Evolutionary conservation across 257 asterid genomes (phyloP), one percentile per base, ranked within the genome.

Genomic region (Solanum tacnaense): DNA sequence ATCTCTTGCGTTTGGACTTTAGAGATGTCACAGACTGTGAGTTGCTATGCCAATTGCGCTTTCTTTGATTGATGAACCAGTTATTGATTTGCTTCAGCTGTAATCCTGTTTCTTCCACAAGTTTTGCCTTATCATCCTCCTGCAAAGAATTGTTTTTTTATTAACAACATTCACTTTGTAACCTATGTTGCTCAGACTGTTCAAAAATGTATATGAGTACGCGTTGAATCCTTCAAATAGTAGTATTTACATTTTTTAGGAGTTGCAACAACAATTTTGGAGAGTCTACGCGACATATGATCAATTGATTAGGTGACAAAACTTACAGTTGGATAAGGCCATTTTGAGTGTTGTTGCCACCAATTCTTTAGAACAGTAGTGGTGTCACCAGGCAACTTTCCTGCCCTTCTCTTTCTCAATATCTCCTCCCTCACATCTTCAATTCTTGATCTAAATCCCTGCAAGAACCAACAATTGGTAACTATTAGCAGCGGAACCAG

Each of bases 111-210:
- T 94, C 95, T 87, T 96, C 99, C 35, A 97, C 98, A 3, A 97
- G 98, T 92, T 95, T 97, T 27, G 98, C 98, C 93, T 97, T 97
- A 88, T 97, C 99, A 36, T 97, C 99, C 91, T 97, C 99, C 99
- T 97, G 94, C 91, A 87, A 86, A 12, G 0, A 36, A 34, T 74
- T 84, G 2, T 5, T 3, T n/a, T 29, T n/a, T 23, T 16, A 25
- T 2, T 27, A 13, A 46, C 35, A 29, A 46, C 65, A 21, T 27
- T 81, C 38, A 8, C 25, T 49, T 38, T 67, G 34, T 25, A 5
- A 65, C 1, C 72, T 0, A 25, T 65, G 35, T 25, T 25, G 20
- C 21, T 67, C 34, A 67, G 5, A 67, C 73, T 25, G 1, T 67
- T 67, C 10, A 67, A 3, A 67, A 67, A n/a, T 62, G 31, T 23